phyloP scores from a whole-genome alignment of 202 grass and related monocot genomes.

The Elaeis oleifera region DNA sequence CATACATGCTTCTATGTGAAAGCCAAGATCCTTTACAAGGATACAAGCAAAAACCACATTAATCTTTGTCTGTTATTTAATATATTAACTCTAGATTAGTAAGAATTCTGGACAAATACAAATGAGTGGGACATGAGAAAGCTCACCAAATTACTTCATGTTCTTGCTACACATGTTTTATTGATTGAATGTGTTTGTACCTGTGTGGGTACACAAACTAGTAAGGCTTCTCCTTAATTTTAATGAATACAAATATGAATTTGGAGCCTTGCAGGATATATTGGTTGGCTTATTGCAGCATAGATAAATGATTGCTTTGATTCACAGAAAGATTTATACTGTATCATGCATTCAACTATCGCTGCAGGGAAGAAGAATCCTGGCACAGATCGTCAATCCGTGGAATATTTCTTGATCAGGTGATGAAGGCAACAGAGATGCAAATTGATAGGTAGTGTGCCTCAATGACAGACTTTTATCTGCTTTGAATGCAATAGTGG shows the following conservation, averaged over 20 bases:
- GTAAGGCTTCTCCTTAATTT: background rate
- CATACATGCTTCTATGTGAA: too few relatives aligned
- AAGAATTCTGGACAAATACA: too few relatives aligned
- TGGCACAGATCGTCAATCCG: slow-evolving; percentile 52
- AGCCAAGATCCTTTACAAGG: too few relatives aligned
- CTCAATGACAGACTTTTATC: too few relatives aligned
- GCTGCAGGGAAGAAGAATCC: slow-evolving; percentile 86
- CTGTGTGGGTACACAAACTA: background rate
- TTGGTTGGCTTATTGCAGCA: background rate
- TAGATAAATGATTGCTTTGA: background rate
- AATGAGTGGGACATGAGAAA: too few relatives aligned
- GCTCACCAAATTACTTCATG: background rate
- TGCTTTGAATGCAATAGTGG: too few relatives aligned
- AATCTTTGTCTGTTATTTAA: background rate
- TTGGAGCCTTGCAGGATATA: too few relatives aligned
- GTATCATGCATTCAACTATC: slow-evolving; percentile 10
- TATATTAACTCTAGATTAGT: background rate
- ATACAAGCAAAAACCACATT: background rate
- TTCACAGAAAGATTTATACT: background rate
- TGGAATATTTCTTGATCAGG: slow-evolving; percentile 54
- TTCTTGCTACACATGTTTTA: background rate
- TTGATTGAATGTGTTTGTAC: background rate
- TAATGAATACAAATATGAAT: background rate
- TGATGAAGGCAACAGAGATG: slow-evolving; percentile 67
- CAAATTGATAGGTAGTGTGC: slow-evolving; percentile 61